These are phyloP conservation scores for Microbotryum intermedium DNA, from an alignment of 1,284 basidiomycete species.

Conservation along the genomic window DNA sequence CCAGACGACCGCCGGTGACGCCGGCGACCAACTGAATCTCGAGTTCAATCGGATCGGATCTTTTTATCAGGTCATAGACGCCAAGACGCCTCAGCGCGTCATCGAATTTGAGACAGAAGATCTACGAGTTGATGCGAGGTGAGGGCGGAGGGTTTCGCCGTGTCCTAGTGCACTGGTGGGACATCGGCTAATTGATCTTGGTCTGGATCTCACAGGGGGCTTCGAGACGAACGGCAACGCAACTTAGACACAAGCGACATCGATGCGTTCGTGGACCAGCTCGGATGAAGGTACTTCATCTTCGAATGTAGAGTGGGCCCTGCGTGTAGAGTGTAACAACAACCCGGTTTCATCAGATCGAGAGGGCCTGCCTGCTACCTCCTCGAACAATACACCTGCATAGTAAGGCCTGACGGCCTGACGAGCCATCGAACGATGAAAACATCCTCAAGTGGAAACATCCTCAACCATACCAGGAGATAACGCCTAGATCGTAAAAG, in stretches of 20 bases:
- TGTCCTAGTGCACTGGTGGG: not conserved
- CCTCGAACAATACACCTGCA: no score
- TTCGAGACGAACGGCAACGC: slow-evolving; percentile 16
- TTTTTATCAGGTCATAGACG: slow-evolving; percentile 67
- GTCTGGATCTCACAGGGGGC: not conserved
- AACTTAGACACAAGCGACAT: slow-evolving; percentile 18
- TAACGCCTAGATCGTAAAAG: no score
- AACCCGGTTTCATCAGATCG: no score
- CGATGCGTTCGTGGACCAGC: slow-evolving; percentile 21
- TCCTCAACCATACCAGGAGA: no score
- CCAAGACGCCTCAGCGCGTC: slow-evolving; percentile 79
- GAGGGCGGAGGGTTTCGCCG: slow-evolving; percentile 32
- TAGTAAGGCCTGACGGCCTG: no score
- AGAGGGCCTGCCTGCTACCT: no score
- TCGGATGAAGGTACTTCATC: slow-evolving; percentile 2
- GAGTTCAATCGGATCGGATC: not conserved
- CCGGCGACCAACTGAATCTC: not conserved
- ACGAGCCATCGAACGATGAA: no score
- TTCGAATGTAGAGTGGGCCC: no score
- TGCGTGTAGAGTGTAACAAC: no score
- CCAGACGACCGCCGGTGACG: not conserved
- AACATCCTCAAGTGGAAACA: no score
- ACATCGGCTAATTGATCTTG: not conserved
- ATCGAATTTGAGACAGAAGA: slow-evolving; percentile 85
- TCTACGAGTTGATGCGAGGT: slow-evolving; percentile 75